Percentiles rank a stretch among this genome's conserved stretches.
Conservation (phyloP, 2,329 filamentous ascomycete species). For the Xylaria sp. region DNA sequence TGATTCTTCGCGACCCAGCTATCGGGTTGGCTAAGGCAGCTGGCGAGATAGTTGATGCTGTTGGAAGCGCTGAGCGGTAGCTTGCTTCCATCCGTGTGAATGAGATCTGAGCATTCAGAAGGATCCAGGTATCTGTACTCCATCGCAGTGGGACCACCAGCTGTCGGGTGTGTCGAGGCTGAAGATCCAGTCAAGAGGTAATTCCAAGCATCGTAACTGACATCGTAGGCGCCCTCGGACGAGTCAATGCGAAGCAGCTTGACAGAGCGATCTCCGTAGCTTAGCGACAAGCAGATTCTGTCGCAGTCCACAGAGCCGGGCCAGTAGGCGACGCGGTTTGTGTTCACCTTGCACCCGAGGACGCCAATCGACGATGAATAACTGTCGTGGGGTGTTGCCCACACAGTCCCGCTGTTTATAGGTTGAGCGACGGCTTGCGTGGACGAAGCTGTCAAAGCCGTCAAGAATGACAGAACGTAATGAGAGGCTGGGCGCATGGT, state of each 20-base stretch:
- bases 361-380: constrained; percentile 65
- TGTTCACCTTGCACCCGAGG: constrained; percentile 66
- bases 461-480: constrained; percentile 18
- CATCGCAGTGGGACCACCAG: constrained; percentile 56
- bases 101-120: constrained; percentile 54
- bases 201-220: constrained; percentile 68
- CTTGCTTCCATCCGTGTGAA: constrained; percentile 55
- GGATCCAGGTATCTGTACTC: constrained; percentile 50
- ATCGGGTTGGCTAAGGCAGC: constrained; percentile 33
- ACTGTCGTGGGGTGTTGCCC: constrained; percentile 60
- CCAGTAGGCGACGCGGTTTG: constrained; percentile 67
- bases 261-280: constrained; percentile 54
- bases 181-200: constrained; percentile 56
- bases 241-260: constrained; percentile 64
- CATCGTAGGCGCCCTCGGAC: constrained; percentile 62
- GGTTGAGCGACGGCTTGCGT: not conserved
- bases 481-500: constrained; percentile 19
- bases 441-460: constrained; percentile 5
- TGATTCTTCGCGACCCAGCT: constrained; percentile 56
- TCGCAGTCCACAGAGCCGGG: constrained; percentile 57
- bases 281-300: constrained; percentile 62
- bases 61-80: constrained; percentile 61
- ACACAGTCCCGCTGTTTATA: constrained; percentile 49
- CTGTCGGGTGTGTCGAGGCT: constrained; percentile 51
- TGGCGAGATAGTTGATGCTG: constrained; percentile 60